Evolutionary conservation across 2,329 filamentous ascomycete species (phyloP), one percentile per base, ranked within the genome.

Genomic region (Chrysoporthe deuterocubensis): DNA sequence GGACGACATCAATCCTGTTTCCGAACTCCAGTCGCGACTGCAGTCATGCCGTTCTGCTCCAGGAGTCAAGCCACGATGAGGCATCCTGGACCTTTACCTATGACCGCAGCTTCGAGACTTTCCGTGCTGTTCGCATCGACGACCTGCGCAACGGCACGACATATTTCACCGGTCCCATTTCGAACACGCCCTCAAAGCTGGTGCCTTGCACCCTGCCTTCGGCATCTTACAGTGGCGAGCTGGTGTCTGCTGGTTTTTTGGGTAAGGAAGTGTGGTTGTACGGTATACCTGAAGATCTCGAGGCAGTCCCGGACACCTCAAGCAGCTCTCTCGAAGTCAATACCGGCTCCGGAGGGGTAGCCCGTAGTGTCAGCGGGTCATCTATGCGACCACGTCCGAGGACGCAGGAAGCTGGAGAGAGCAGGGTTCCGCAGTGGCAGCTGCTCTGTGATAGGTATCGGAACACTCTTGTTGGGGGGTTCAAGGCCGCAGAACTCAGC

Each of bases 1-100:
- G 92, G 92, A 95, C 92, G 7, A 93, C 92, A 0, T 94, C 93
- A 44, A 94, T 96, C 58, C 81, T 96, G 3, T 95, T 95, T 67
- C 92, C 92, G 3, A 92, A 94, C 72, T 90, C 89, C n/a, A 93
- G 90, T 72, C 87, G 89, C 62, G 90, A 92, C 71, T 94, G 91
- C 75, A 93, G 90, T 72, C 91, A 94, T 78, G 91, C 91, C 26
- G 89, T 91, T 1, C 78, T 95, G 58, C 81, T 95, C 18, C 87
- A 88, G 71, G 83, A 88, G 69, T 85, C 85, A 4, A 82, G 80
- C 62, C 80, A 86, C 50, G 86, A 89, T 65, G 92, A 93, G 76
- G 88, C 90, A 37, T 86, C 83, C 69, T 95, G 91, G 91, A 87
- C 92, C 0, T 91, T 95, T 72, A 90, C 91, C 1, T 95, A 93